Evolutionary conservation across 2,329 filamentous ascomycete species (phyloP).

Genomic region (Beauveria brongniartii): DNA sequence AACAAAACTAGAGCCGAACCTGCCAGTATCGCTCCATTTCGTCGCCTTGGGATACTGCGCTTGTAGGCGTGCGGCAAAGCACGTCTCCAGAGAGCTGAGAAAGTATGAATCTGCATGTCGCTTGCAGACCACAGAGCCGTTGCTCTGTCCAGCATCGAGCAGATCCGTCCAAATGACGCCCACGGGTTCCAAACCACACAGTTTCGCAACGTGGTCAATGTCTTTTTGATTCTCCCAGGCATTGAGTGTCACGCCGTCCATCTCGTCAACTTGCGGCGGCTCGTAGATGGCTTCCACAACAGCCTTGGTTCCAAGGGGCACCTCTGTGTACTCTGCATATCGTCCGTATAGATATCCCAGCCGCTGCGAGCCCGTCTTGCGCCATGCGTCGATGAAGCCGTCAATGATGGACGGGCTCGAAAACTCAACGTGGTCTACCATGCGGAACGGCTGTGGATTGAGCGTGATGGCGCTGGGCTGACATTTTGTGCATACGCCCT

Average conservation of each 20-base stretch:
- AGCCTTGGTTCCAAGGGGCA: constrained; percentile 89
- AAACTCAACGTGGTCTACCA: constrained; percentile 98
- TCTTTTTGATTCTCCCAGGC: constrained; percentile 80
- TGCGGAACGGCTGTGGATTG: constrained; percentile 87
- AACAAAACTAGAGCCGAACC: constrained; percentile 93
- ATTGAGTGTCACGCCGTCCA: constrained; percentile 77
- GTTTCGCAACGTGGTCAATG: constrained; percentile 68
- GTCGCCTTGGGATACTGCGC: constrained; percentile 81
- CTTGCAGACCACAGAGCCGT: constrained; percentile 88
- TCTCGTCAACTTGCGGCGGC: constrained; percentile 80
- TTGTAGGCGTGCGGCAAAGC: constrained; percentile 81
- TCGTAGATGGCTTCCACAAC: constrained; percentile 97
- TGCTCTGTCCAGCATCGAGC: constrained; percentile 67
- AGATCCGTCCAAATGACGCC: constrained; percentile 95
- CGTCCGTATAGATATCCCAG: constrained; percentile 86
- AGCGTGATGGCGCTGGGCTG: constrained; percentile 95
- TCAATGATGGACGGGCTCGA: constrained; percentile 78
- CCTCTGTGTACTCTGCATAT: constrained; percentile 84
- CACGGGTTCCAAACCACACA: constrained; percentile 80
- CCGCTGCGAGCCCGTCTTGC: constrained; percentile 74
- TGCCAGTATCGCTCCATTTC: constrained; percentile 94
- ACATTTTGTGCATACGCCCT: constrained; percentile 96
- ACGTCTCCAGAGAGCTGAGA: constrained; percentile 84
- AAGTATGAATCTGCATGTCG: constrained; percentile 93
- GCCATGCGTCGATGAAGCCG: constrained; percentile 85